These are phyloP conservation scores for Fusarium fracticaudum DNA, from an alignment of 2,329 filamentous ascomycete species.

Conservation along the genomic window DNA sequence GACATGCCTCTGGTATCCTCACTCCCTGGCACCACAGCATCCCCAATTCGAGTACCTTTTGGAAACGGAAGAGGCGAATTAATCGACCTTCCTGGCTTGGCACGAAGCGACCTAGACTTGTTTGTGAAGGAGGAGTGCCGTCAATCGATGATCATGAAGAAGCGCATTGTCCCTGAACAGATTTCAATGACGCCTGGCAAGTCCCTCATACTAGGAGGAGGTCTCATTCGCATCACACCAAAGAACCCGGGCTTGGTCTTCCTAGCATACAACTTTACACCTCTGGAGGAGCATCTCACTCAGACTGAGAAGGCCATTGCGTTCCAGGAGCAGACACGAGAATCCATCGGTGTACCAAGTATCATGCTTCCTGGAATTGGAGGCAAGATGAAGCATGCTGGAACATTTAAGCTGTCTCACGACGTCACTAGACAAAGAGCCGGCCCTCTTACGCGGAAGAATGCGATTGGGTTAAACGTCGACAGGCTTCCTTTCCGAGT, in stretches of 20 bases:
- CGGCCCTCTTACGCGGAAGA: constrained; percentile 73
- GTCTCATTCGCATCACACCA: constrained; percentile 88
- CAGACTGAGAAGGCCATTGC: constrained; percentile 80
- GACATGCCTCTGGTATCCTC: constrained; percentile 87
- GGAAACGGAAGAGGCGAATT: constrained; percentile 88
- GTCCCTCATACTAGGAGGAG: constrained; percentile 81
- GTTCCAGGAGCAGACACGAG: constrained; percentile 72
- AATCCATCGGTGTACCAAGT: constrained; percentile 66
- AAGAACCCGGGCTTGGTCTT: constrained; percentile 68
- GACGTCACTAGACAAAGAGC: constrained; percentile 85
- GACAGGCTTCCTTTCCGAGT: constrained; percentile 82
- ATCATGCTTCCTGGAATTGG: constrained; percentile 70
- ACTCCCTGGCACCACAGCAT: constrained; percentile 92
- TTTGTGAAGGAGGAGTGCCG: constrained; percentile 75
- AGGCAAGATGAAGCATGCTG: constrained; percentile 73
- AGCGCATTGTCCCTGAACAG: constrained; percentile 78
- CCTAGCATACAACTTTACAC: constrained; percentile 87
- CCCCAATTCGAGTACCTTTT: constrained; percentile 92
- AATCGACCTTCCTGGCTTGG: constrained; percentile 89
- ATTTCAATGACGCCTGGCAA: constrained; percentile 77
- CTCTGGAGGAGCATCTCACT: constrained; percentile 79
- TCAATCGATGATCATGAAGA: constrained; percentile 79
- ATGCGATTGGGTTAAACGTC: constrained; percentile 70
- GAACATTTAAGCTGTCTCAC: constrained; percentile 77
- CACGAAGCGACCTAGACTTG: constrained; percentile 75